Evolutionary conservation across 805 yeast species (phyloP), one percentile per base, ranked within the genome.

Genomic region (Starmerella potacharoeniae): DNA sequence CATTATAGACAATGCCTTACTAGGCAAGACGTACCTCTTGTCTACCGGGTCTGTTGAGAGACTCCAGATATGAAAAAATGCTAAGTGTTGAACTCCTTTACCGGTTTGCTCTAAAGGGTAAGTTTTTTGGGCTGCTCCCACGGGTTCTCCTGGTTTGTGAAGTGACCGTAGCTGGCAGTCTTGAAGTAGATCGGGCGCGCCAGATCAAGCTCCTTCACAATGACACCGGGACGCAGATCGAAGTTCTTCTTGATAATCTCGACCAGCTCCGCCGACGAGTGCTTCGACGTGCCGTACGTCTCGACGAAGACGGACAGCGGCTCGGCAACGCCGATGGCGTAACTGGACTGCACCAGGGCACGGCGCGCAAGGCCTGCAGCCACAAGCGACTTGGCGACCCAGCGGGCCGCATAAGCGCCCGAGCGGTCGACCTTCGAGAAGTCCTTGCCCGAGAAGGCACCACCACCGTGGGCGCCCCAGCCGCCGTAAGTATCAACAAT

Each of bases 381-480:
- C 63, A 93, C 95, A 68, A 93, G 82, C 55, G 98, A 93, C 80
- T 93, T 93, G 73, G 98, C 98, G 68, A 93, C 97, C 98, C 98
- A 93, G 80, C 98, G 89, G 68, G 98, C 98, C 69, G 98, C 97
- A 73, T 93, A 93, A 65, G 98, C 98, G 71, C 98, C 98, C 63
- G 97, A 91, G 79, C 98, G 87, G 76, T 93, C 98, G 70, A 93
- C 98, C 82, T 93, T 93, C 73, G 97, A 88, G 86, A 87, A 93
- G 77, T 93, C 98, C 81, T 93, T 93, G 76, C 98, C 98, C 62
- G 96, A 86, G 89, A 93, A 93, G 63, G 98, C 98, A 81, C 98
- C 98, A 81, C 98, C 98, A 77, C 98, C 98, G 81, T 93, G 98
- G 70, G 98, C 97, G 77, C 98, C 97, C 95, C 98, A 95, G 70